Evolutionary conservation across 2,329 filamentous ascomycete genomes (phyloP).

Genomic region (Xylariomycetidae sp.): DNA sequence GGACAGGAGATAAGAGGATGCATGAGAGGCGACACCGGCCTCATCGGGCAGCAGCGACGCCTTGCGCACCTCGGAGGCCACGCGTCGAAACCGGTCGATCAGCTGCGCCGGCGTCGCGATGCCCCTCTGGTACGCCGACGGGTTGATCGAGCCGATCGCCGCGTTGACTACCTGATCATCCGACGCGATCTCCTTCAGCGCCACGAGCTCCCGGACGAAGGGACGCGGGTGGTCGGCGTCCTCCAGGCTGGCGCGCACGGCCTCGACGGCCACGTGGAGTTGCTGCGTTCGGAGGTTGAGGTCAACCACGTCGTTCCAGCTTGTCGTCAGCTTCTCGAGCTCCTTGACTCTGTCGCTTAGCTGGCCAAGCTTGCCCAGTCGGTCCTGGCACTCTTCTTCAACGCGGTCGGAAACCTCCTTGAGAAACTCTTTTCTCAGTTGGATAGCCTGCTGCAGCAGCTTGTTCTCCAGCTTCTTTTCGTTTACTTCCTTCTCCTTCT

Average conservation of each 20-base stretch:
- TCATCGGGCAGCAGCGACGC: slow-evolving; percentile 87
- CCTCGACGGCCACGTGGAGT: slow-evolving; percentile 91
- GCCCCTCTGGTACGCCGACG: slow-evolving; percentile 85
- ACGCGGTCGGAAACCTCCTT: slow-evolving; percentile 73
- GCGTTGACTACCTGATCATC: slow-evolving; percentile 84
- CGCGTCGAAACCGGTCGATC: slow-evolving; percentile 91
- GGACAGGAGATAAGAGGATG: slow-evolving; percentile 81
- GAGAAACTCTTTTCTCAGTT: slow-evolving; percentile 79
- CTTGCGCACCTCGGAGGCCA: slow-evolving; percentile 89
- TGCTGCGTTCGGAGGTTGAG: slow-evolving; percentile 90
- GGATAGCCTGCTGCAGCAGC: slow-evolving; percentile 83
- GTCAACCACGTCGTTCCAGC: slow-evolving; percentile 89
- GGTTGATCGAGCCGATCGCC: slow-evolving; percentile 95
- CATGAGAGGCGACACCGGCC: slow-evolving; percentile 89
- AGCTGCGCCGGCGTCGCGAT: slow-evolving; percentile 78
- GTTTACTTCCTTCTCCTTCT: slow-evolving; percentile 71
- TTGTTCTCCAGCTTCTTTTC: slow-evolving; percentile 80
- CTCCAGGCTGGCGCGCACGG: slow-evolving; percentile 78
- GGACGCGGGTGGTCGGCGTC: slow-evolving; percentile 69
- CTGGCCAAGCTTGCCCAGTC: slow-evolving; percentile 78
- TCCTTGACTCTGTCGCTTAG: slow-evolving; percentile 72
- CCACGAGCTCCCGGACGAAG: slow-evolving; percentile 88
- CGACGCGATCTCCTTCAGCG: slow-evolving; percentile 83
- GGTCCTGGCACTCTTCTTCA: slow-evolving; percentile 80
- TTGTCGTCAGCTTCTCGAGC: slow-evolving; percentile 78